Evolutionary conservation across 2,329 filamentous ascomycete genomes (phyloP).

Genomic region (Xylariaceae sp.): DNA sequence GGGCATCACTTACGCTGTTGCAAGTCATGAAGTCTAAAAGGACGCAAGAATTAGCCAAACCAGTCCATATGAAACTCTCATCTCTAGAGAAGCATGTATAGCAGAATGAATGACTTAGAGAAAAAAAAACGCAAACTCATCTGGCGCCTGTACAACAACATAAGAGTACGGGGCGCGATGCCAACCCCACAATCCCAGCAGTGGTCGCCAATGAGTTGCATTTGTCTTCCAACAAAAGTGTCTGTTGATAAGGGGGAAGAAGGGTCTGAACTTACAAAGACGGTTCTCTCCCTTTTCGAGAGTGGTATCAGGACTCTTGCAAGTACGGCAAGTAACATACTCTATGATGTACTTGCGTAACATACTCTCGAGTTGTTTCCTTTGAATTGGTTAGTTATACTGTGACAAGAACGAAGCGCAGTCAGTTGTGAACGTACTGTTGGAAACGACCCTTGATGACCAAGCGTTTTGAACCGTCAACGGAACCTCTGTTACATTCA

Average conservation of each 20-base stretch:
- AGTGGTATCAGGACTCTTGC: conserved; percentile 88
- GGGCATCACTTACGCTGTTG: conserved; percentile 52
- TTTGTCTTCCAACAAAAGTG: background rate
- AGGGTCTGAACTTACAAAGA: conserved; percentile 47
- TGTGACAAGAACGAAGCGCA: conserved; percentile 61
- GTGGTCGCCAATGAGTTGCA: background rate
- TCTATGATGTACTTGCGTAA: conserved; percentile 54
- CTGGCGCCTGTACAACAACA: background rate
- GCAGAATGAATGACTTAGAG: background rate
- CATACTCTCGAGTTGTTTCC: conserved; percentile 21
- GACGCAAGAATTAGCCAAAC: conserved; percentile 5
- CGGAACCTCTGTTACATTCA: conserved; percentile 55
- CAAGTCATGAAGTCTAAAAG: conserved; percentile 79
- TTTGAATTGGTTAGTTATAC: conserved; percentile 29
- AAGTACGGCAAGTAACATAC: conserved; percentile 99
- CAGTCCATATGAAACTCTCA: background rate
- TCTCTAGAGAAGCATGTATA: background rate
- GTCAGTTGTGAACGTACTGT: conserved; percentile 50
- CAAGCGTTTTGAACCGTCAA: conserved; percentile 84
- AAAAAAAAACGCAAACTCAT: background rate
- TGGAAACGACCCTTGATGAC: conserved; percentile 99
- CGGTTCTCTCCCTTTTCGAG: conserved; percentile 99
- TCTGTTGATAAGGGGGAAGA: background rate
- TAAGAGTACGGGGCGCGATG: background rate
- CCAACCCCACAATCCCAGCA: background rate